These are phyloP conservation scores for Sequoiadendron giganteum DNA, from an alignment of 75 land plant species.

Conservation along the genomic window DNA sequence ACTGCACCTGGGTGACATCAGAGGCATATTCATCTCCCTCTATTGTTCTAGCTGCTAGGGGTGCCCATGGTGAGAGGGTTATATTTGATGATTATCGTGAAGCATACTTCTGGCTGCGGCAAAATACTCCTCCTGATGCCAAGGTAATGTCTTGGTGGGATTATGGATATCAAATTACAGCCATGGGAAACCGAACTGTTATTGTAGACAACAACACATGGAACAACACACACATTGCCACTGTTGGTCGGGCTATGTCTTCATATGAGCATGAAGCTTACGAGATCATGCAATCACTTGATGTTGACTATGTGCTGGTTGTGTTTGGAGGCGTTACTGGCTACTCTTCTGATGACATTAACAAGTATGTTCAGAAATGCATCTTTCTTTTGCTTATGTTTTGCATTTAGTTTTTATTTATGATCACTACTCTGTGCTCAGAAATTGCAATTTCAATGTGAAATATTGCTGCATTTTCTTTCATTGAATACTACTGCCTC, in stretches of 20 bases:
- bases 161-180: slow-evolving; percentile 99
- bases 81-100: slow-evolving; percentile 99
- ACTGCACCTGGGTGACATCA: slow-evolving; percentile 99
- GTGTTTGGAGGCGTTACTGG: slow-evolving; percentile 99
- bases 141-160: slow-evolving; percentile 99
- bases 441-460: background rate
- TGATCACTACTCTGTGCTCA: background rate
- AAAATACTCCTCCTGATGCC: slow-evolving; percentile 97
- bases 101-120: slow-evolving; percentile 96
- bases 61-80: slow-evolving; percentile 91
- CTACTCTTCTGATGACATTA: slow-evolving; percentile 98
- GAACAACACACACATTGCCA: slow-evolving; percentile 99
- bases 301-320: slow-evolving; percentile 96
- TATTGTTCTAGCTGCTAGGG: slow-evolving; percentile 97
- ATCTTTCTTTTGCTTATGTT: background rate
- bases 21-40: slow-evolving; percentile 99
- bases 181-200: slow-evolving; percentile 99
- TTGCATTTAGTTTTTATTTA: background rate
- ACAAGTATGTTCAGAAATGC: slow-evolving; percentile 64
- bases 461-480: background rate
- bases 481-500: background rate
- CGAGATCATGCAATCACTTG: slow-evolving; percentile 91
- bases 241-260: slow-evolving; percentile 99
- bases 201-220: slow-evolving; percentile 99
- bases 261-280: slow-evolving; percentile 99